phyloP scores from a whole-genome alignment of 169 alveolate species.

The Plasmodium knowlesi region DNA sequence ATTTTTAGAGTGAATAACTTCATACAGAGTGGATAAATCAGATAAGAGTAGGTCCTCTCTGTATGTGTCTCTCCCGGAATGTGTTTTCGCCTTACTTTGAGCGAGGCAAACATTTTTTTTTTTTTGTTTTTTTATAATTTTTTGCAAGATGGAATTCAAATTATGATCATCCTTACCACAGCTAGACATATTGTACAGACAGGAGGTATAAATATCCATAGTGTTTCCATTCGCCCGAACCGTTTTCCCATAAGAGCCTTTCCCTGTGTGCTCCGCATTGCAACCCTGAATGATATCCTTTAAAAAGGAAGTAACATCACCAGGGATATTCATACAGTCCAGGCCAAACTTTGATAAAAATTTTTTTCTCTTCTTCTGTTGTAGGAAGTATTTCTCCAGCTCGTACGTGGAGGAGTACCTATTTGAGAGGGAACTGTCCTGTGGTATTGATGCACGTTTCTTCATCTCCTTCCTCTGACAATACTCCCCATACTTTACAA shows the following conservation, averaged over 20 bases:
- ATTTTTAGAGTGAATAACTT: constrained; percentile 5
- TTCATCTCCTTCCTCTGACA: constrained; percentile 23
- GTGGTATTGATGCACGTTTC: neutral
- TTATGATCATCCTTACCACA: neutral
- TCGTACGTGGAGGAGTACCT: neutral
- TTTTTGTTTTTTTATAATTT: constrained; percentile 1
- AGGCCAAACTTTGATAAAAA: constrained; percentile 38
- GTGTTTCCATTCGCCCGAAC: neutral
- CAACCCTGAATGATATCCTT: neutral
- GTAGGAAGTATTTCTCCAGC: constrained; percentile 2
- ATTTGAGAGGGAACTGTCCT: neutral
- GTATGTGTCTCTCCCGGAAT: neutral
- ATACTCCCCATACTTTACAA: constrained; percentile 21
- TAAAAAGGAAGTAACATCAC: constrained; percentile 6
- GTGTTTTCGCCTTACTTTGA: neutral
- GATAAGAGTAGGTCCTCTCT: neutral
- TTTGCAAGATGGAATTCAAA: neutral
- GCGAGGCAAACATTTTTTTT: neutral
- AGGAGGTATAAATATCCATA: neutral
- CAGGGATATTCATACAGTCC: neutral
- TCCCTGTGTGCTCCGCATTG: neutral
- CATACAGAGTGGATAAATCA: constrained; percentile 10
- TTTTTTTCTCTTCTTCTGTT: constrained; percentile 11
- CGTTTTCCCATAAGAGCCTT: neutral
- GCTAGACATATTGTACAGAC: neutral